Evolutionary conservation across 208 protist genomes (phyloP), one percentile per base, ranked within the genome.

Genomic region (Leptomonas pyrrhocoris): DNA sequence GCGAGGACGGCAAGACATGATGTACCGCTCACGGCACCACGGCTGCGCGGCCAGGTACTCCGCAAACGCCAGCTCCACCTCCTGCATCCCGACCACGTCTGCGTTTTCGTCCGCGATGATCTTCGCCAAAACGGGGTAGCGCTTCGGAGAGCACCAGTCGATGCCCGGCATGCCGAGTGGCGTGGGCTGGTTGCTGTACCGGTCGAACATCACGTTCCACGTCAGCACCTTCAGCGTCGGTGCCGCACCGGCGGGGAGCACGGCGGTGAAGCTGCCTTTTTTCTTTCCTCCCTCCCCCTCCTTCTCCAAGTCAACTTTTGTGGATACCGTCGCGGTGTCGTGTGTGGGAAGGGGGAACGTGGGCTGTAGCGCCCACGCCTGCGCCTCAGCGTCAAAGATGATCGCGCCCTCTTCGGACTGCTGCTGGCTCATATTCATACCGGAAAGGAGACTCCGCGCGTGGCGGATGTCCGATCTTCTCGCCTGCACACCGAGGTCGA

Each of bases 161-260:
- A 97, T 95, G 56, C 93, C 93, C 4, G 93, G 93, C 90, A 92
- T 95, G 18, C 93, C 93, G 21, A 97, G 79, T 40, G 93, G 93
- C 3, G 93, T 97, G 16, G 89, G 89, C 69, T 97, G 87, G 12
- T 80, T 80, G 68, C 85, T 94, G 86, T 94, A 97, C 9, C 93
- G 81, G 66, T 97, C 90, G 72, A 97, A 97, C 88, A 95, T 93
- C 28, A 97, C 93, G 72, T 97, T 97, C 89, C 90, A 97, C 63
- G 93, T 92, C 28, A 97, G 75, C 59, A 95, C 56, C 60, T 81
- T 84, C 45, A 97, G 67, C 46, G 64, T 77, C 28, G 28, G 68
- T 9, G 57, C n/a, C 48, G 2, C 38, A 23, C 9, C 21, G 15
- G 5, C 50, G 36, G 25, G 25, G 27, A 45, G 34, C 9, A 9